A percentile compares a stretch with the other conserved stretches of the same genome.
phyloP scores from a whole-genome alignment of 257 asterid genomes.

The Solanum peruvianum region DNA sequence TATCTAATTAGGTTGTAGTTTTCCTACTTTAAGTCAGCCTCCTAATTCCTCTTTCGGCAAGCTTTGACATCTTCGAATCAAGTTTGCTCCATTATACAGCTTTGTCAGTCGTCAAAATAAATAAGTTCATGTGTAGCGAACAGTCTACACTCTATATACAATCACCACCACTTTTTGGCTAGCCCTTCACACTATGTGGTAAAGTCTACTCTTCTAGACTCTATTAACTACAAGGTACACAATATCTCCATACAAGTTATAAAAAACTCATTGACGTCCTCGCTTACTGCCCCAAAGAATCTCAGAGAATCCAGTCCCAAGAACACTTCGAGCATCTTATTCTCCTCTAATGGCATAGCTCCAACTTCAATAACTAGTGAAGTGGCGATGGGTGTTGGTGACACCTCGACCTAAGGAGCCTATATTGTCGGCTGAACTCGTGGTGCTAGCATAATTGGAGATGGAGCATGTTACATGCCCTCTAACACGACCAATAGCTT shows the following conservation, averaged over 20 bases:
- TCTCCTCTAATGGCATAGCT: background rate
- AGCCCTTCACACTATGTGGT: background rate
- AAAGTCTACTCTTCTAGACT: background rate
- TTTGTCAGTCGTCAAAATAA: too few species aligned
- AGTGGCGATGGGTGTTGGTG: background rate
- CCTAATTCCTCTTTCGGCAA: too few species aligned
- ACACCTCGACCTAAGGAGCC: background rate
- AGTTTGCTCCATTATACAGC: too few species aligned
- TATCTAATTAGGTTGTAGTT: too few species aligned
- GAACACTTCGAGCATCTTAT: background rate
- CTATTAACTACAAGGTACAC: background rate
- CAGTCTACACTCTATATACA: background rate
- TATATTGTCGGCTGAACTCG: fast-evolving
- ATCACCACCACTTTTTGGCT: background rate
- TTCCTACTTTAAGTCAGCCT: too few species aligned
- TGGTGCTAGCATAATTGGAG: too few species aligned
- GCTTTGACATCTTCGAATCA: too few species aligned
- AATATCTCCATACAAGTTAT: background rate
- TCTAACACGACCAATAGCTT: background rate
- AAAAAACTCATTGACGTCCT: background rate
- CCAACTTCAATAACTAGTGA: too few species aligned
- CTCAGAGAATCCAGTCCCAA: background rate
- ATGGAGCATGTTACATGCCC: background rate
- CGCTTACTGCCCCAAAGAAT: background rate
- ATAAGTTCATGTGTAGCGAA: too few species aligned